Evolutionary conservation across 2,329 filamentous ascomycete species (phyloP).

Genomic region (Aspergillus pseudotamarii): DNA sequence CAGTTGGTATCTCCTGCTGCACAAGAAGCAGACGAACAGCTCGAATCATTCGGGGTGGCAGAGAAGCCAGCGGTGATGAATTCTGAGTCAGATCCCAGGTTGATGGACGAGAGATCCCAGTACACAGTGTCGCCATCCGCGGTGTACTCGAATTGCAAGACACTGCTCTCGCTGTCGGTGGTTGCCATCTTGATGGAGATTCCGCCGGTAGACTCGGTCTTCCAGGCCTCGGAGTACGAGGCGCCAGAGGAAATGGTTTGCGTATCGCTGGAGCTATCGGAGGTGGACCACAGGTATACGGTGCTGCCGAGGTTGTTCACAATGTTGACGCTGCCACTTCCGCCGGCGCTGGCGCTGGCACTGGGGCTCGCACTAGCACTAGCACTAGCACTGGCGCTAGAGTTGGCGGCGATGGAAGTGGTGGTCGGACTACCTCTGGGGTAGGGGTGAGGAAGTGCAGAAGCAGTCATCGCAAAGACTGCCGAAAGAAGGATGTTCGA

Average conservation of each 20-base stretch:
- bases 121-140: slow-evolving; percentile 25
- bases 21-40: slow-evolving; percentile 28
- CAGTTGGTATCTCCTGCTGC: slow-evolving; percentile 29
- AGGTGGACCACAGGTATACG: slow-evolving; percentile 33
- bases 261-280: slow-evolving; percentile 22
- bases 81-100: slow-evolving; percentile 24
- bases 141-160: slow-evolving; percentile 40
- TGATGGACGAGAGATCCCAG: slow-evolving; percentile 37
- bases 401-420: neutral
- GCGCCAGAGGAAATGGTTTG: slow-evolving; percentile 22
- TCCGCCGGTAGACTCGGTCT: slow-evolving; percentile 33
- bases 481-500: slow-evolving; percentile 16
- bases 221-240: slow-evolving; percentile 30
- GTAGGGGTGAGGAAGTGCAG: slow-evolving; percentile 9
- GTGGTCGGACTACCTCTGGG: neutral
- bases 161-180: slow-evolving; percentile 17
- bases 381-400: slow-evolving; percentile 6
- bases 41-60: slow-evolving; percentile 26
- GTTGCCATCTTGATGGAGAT: slow-evolving; percentile 38
- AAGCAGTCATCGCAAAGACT: slow-evolving; percentile 11
- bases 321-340: slow-evolving; percentile 26
- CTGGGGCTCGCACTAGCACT: slow-evolving; percentile 11
- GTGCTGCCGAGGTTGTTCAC: slow-evolving; percentile 29
- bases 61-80: slow-evolving; percentile 29
- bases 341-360: slow-evolving; percentile 12